Evolutionary conservation across 495 filamentous ascomycete species (phyloP), one percentile per base, ranked within the genome.

Genomic region (Daldinia vernicosa): DNA sequence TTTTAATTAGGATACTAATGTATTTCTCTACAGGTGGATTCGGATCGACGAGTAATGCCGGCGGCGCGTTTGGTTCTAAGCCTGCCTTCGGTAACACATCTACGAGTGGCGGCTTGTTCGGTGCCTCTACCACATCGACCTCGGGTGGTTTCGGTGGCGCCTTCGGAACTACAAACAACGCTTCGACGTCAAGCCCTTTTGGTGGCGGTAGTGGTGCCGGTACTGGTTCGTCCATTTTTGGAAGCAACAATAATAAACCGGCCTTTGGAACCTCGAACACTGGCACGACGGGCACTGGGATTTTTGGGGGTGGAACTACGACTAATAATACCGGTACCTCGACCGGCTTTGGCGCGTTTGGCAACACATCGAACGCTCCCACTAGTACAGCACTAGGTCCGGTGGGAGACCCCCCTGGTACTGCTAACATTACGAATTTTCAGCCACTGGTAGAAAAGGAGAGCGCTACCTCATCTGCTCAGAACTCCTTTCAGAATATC

Each of bases 401-500:
- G 55, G 72, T 86, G 70, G 80, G 82, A 73, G 83, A 89, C 58
- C 84, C 84, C 60, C 84, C 84, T 47, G 85, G 95, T 56, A 99
- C 96, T 6, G 93, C 87, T 17, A 83, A 80, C 67, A 87, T 89
- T 22, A 79, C 81, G 14, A 89, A 90, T 6, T 99, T 97, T 80
- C 82, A 85, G 51, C 81, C 93, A 0, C 86, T 85, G 40, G 83
- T 84, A n/a, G 95, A 99, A 80, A 98, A 97, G 76, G 96, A 99
- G 71, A 75, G 75, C 15, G 83, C 81, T 56, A 79, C 78, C 62
- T 77, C 66, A 24, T 81, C 81, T 5, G 86, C 76, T 33, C 82
- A 84, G 47, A 92, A 91, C 75, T 86, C 91, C 26, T 99, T 89
- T 76, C 95, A 98, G 77, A 97, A 90, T 71, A 91, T 99, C 67